Conservation (phyloP, 2,329 filamentous ascomycete species). For the Colletotrichum spaethianum region DNA sequence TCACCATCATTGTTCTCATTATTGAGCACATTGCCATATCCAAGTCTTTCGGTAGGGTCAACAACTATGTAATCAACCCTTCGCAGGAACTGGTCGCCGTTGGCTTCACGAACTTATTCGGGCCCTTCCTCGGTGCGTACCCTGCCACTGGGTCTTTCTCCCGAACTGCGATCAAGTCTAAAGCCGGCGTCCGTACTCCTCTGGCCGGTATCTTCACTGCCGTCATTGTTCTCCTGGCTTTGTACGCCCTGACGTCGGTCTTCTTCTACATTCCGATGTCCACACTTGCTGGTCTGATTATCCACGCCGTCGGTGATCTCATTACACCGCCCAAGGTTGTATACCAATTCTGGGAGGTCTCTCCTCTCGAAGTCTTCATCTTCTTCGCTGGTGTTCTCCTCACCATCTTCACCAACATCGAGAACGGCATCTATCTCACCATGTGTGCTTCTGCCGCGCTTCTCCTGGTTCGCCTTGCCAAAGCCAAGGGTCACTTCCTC, state of each 20-base stretch:
- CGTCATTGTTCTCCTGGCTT: constrained; percentile 80
- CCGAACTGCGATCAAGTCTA: constrained; percentile 86
- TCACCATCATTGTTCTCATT: constrained; percentile 82
- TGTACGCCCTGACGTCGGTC: constrained; percentile 82
- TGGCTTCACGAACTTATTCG: constrained; percentile 81
- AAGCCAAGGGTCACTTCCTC: constrained; percentile 63
- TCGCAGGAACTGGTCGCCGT: constrained; percentile 87
- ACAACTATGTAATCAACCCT: constrained; percentile 84
- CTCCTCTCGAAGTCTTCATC: constrained; percentile 80
- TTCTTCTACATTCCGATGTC: constrained; percentile 87
- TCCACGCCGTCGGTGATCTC: constrained; percentile 85
- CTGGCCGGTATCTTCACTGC: constrained; percentile 85
- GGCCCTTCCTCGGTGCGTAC: constrained; percentile 77
- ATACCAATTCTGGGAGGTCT: constrained; percentile 84
- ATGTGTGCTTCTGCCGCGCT: constrained; percentile 59
- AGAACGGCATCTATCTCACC: constrained; percentile 66
- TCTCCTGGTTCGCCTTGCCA: constrained; percentile 61
- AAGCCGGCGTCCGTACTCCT: constrained; percentile 85
- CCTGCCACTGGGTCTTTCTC: constrained; percentile 64
- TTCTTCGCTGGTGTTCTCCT: constrained; percentile 80
- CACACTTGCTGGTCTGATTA: constrained; percentile 81
- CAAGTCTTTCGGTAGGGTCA: constrained; percentile 84
- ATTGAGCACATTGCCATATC: constrained; percentile 89
- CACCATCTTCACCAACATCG: constrained; percentile 64
- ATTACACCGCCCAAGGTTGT: constrained; percentile 81